Percentiles rank a stretch among this genome's conserved stretches.
These are phyloP conservation scores for Flaveria sonorensis DNA, from an alignment of 129 eudicot species.

Conservation along the genomic window DNA sequence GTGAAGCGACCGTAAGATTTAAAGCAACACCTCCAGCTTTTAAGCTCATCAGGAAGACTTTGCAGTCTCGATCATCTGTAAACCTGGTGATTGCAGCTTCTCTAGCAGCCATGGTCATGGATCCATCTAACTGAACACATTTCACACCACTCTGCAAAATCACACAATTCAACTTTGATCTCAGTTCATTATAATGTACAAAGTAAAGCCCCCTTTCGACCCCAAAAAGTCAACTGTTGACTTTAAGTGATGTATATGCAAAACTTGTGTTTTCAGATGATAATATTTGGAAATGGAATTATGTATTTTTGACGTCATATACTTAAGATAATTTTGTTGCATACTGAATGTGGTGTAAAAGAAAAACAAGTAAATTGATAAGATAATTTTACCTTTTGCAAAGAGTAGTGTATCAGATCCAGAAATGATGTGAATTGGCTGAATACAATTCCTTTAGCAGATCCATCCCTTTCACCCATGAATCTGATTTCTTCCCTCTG, in stretches of 20 bases:
- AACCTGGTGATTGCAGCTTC: conserved; percentile 74
- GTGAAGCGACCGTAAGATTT: conserved; percentile 92
- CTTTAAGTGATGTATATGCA: not conserved
- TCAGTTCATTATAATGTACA: not conserved
- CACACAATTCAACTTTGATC: not conserved
- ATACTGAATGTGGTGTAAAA: not conserved
- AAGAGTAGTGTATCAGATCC: conserved; percentile 67
- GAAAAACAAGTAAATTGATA: not conserved
- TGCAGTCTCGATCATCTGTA: conserved; percentile 73
- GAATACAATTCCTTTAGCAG: conserved; percentile 82
- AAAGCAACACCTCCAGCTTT: conserved; percentile 99
- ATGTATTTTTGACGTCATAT: not conserved
- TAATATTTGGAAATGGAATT: not conserved
- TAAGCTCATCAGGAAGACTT: conserved; percentile 79
- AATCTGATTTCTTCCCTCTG: conserved; percentile 92
- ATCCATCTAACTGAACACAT: conserved; percentile 84
- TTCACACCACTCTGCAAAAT: conserved; percentile 75
- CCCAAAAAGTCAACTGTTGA: not conserved
- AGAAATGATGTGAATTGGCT: conserved; percentile 81
- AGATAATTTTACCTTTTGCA: conserved; percentile 50
- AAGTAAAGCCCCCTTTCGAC: not conserved
- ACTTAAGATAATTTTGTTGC: not conserved
- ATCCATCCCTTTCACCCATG: conserved; percentile 92
- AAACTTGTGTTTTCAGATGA: not conserved
- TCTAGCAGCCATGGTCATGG: conserved; percentile 82